Evolutionary conservation across 208 protist genomes (phyloP).

Genomic region (Acanthamoeba triangularis): DNA sequence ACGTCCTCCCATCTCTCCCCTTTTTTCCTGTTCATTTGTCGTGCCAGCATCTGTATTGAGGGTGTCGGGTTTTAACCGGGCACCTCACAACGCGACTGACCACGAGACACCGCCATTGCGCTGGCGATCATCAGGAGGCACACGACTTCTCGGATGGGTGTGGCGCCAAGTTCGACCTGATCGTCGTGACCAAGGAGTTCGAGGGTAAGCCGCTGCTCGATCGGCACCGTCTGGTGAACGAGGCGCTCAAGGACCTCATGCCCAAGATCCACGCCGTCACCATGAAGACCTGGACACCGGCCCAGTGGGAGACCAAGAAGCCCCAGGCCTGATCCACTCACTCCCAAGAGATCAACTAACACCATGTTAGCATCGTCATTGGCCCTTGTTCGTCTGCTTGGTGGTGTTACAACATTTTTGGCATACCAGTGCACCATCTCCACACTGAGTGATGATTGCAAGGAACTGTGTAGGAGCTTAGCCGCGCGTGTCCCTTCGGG

Average conservation of each 20-base stretch:
- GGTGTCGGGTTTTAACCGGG: too few species aligned
- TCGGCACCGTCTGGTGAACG: constrained; percentile 46
- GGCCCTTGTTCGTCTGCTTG: too few species aligned
- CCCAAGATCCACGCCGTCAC: constrained; percentile 21
- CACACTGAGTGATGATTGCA: background rate
- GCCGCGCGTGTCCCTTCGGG: background rate
- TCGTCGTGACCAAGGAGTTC: constrained; percentile 1
- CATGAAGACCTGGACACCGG: constrained; percentile 68
- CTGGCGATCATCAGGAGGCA: background rate
- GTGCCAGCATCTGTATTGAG: background rate
- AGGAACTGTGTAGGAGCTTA: background rate
- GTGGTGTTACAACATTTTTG: background rate
- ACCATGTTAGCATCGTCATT: too few species aligned
- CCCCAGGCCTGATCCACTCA: background rate
- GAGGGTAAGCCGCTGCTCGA: constrained; percentile 31
- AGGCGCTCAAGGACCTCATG: background rate
- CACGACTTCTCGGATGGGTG: constrained; percentile 9
- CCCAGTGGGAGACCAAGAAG: constrained; percentile 15
- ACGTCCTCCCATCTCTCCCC: background rate
- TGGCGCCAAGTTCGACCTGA: constrained; percentile 32
- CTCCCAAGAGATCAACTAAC: too few species aligned
- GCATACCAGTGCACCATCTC: background rate
- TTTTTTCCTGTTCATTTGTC: background rate
- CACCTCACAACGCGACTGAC: too few species aligned
- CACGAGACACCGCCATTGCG: too few species aligned